These are phyloP conservation scores for Arachis stenosperma DNA, from an alignment of 306 rosid genomes.

Conservation along the genomic window DNA sequence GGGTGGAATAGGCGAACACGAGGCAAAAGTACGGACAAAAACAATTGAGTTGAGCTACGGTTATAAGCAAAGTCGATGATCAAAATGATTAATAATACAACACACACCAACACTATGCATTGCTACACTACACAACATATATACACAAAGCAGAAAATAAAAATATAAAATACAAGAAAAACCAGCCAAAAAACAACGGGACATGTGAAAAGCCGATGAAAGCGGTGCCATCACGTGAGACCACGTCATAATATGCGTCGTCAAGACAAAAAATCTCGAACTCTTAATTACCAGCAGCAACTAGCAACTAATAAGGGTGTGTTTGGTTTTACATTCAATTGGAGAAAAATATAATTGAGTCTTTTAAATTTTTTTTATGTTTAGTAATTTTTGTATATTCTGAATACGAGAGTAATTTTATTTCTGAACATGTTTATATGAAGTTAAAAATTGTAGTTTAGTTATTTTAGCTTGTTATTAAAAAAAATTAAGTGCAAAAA, in stretches of 20 bases:
- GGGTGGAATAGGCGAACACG: neutral
- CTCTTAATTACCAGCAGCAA: constrained; percentile 6
- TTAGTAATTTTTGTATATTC: no score
- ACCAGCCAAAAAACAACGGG: constrained; percentile 40
- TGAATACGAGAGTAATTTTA: no score
- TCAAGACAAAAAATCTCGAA: constrained; percentile 32
- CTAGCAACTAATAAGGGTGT: no score
- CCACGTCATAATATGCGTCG: constrained; percentile 56
- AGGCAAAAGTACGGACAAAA: neutral
- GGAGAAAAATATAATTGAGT: no score
- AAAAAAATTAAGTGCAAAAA: no score
- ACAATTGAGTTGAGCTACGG: neutral
- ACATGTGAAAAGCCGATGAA: constrained; percentile 35
- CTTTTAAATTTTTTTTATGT: no score
- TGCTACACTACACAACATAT: no score
- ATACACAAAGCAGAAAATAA: constrained; percentile 7
- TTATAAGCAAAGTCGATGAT: constrained; percentile 6
- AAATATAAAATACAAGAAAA: constrained; percentile 23
- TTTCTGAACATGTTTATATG: no score
- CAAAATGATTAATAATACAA: neutral
- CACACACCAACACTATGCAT: no score
- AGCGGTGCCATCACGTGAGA: constrained; percentile 48
- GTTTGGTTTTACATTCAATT: no score
- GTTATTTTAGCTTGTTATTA: no score
- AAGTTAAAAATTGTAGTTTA: no score